These are phyloP conservation scores for Lotmaria passim DNA, from an alignment of 208 protist species.

Conservation along the genomic window DNA sequence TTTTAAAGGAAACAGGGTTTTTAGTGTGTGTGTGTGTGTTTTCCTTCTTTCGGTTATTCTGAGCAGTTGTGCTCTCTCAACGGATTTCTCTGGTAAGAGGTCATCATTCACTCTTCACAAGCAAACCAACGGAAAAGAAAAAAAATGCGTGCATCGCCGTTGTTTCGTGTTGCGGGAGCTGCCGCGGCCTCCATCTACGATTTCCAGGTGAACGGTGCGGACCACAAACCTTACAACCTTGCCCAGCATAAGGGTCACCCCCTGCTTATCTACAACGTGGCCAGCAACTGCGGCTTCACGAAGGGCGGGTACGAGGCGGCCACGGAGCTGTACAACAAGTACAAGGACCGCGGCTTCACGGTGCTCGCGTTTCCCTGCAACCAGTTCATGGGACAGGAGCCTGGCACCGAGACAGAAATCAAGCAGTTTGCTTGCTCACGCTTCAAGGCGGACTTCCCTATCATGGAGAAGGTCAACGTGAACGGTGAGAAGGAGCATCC, in stretches of 20 bases:
- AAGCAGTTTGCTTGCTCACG: slow-evolving; percentile 73
- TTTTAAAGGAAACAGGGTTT: no score
- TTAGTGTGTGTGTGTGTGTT: no score
- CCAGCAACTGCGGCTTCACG: slow-evolving; percentile 92
- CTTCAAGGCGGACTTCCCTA: slow-evolving; percentile 77
- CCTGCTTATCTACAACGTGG: slow-evolving; percentile 93
- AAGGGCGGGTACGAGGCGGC: slow-evolving; percentile 82
- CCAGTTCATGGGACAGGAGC: slow-evolving; percentile 32
- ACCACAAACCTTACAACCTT: slow-evolving; percentile 83
- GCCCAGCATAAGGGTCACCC: slow-evolving; percentile 87
- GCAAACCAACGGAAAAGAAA: no score
- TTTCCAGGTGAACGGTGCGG: slow-evolving; percentile 60
- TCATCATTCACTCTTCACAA: no score
- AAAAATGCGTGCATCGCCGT: slow-evolving; percentile 2
- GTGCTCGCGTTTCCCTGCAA: slow-evolving; percentile 94
- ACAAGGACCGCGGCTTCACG: slow-evolving; percentile 83
- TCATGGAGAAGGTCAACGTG: slow-evolving; percentile 92
- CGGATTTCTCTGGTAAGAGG: no score
- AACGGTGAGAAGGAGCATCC: slow-evolving; percentile 85
- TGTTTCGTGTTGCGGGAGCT: neutral
- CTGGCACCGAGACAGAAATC: slow-evolving; percentile 78
- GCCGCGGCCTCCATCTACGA: slow-evolving; percentile 61
- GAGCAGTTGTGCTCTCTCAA: no score
- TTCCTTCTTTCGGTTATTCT: no score
- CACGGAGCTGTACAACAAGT: slow-evolving; percentile 85